Percentiles rank a stretch among this genome's conserved stretches.
Evolutionary conservation across 2,329 filamentous ascomycete genomes (phyloP).

Genomic region (Aspergillus luchuensis): DNA sequence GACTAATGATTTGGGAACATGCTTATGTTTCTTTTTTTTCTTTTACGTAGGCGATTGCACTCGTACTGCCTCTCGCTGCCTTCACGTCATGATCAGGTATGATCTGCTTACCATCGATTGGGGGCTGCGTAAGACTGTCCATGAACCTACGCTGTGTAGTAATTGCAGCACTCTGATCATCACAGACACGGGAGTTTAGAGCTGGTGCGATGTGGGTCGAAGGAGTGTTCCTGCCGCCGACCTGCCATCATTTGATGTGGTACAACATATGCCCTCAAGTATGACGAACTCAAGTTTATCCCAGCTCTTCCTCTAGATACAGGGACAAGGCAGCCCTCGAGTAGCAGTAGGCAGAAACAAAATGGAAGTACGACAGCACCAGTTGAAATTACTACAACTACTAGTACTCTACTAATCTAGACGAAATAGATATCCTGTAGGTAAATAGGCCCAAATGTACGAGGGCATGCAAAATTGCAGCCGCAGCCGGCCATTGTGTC

Average conservation of each 20-base stretch:
- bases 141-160: background rate
- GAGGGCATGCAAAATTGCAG: too few relatives aligned
- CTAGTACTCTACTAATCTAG: too few relatives aligned
- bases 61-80: background rate
- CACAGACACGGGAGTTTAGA: background rate
- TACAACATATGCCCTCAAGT: background rate
- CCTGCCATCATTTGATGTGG: background rate
- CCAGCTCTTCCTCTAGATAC: background rate
- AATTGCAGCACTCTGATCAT: background rate
- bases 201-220: background rate
- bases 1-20: slow-evolving; percentile 14
- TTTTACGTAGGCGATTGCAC: background rate
- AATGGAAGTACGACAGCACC: background rate
- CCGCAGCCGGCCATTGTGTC: too few relatives aligned
- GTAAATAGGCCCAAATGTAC: too few relatives aligned
- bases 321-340: background rate
- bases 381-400: too few relatives aligned
- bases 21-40: background rate
- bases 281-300: background rate
- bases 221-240: background rate
- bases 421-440: too few relatives aligned
- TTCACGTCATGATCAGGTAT: background rate
- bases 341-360: background rate
- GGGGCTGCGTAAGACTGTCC: background rate
- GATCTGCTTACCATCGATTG: background rate